Percentiles rank a stretch among this genome's conserved stretches.
phyloP scores from a whole-genome alignment of 108 stramenopile genomes.

The Skeletonema costatum region DNA sequence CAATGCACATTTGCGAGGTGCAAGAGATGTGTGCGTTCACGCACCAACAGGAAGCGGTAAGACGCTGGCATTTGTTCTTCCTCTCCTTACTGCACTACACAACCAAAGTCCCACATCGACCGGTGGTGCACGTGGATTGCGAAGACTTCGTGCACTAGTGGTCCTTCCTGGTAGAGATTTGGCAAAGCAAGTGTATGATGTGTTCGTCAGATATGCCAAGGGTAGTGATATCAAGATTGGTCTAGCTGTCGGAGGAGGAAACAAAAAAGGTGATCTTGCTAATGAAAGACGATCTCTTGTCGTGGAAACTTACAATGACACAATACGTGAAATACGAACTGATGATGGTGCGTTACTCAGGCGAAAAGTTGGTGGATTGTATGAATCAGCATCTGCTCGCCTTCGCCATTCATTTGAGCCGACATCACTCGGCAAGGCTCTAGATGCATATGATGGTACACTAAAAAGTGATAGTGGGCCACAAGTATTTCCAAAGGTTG shows the following conservation, averaged over 20 bases:
- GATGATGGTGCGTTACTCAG: constrained; percentile 29
- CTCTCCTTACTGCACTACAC: constrained; percentile 78
- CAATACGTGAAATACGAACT: constrained; percentile 25
- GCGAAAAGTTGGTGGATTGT: constrained; percentile 31
- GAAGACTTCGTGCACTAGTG: constrained; percentile 87
- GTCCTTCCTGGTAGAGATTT: constrained; percentile 95
- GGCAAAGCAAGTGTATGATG: constrained; percentile 85
- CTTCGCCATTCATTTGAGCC: constrained; percentile 43
- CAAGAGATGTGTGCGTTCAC: constrained; percentile 83
- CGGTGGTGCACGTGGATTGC: constrained; percentile 47
- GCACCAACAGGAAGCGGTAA: constrained; percentile 93
- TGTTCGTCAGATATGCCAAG: constrained; percentile 78
- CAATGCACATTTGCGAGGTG: constrained; percentile 45
- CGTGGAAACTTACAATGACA: constrained; percentile 37
- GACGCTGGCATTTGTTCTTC: constrained; percentile 86
- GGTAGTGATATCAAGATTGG: constrained; percentile 85
- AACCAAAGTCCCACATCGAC: not conserved
- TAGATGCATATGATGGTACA: constrained; percentile 47
- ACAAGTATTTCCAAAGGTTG: constrained; percentile 31
- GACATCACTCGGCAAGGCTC: constrained; percentile 27
- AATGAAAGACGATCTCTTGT: constrained; percentile 46
- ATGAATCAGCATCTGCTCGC: constrained; percentile 36
- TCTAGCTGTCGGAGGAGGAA: constrained; percentile 80
- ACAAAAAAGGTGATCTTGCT: constrained; percentile 45
- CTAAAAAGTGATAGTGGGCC: constrained; percentile 17